Evolutionary conservation across 768 basidiomycete genomes (phyloP), one percentile per base, ranked within the genome.

Genomic region (Hericium erinaceus): DNA sequence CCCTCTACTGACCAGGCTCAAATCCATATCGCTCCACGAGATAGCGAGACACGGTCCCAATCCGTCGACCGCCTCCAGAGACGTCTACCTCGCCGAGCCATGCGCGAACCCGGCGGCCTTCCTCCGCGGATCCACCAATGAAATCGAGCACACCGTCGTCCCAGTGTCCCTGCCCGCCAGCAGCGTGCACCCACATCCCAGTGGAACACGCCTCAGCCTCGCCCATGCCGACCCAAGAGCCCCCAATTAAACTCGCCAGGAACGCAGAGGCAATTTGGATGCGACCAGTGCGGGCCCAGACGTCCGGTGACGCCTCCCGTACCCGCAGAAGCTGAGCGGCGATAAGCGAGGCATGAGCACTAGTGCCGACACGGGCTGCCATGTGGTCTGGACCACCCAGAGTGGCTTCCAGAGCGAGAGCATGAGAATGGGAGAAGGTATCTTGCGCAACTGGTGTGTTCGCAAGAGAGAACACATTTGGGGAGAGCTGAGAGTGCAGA

Each of bases 81-180:
- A 77, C 66, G 64, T 90, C 87, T 10, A 91, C 90, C 37, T 89
- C 88, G n/a, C 90, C 91, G 6, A 93, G 73, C 87, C 89, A 89
- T 3, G 80, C 80, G 63, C 85, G 77, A 48, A 92, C 83, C 48
- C 83, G 73, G 62, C 83, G 72, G 2, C 83, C 88, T 63, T 89
- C 89, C 60, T 90, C 88, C 54, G 82, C 71, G 58, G 80, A 83
- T 0, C 90, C 88, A 40, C 85, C 87, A 20, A 92, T 80, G 57
- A 90, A 83, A 64, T 91, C 87, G 55, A 92, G 72, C 15, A 89
- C 80, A 6, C 75, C 80, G 54, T 90, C 88, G 61, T 92, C 90
- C 91, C 91, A 92, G 60, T 82, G 78, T 0, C 81, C 78, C 46
- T 75, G 74, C n/a, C 69, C 57, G 28, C 67, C 58, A 10, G 69